Evolutionary conservation across 805 yeast species (phyloP), one percentile per base, ranked within the genome.

Genomic region (Saccharomycopsis amapae): DNA sequence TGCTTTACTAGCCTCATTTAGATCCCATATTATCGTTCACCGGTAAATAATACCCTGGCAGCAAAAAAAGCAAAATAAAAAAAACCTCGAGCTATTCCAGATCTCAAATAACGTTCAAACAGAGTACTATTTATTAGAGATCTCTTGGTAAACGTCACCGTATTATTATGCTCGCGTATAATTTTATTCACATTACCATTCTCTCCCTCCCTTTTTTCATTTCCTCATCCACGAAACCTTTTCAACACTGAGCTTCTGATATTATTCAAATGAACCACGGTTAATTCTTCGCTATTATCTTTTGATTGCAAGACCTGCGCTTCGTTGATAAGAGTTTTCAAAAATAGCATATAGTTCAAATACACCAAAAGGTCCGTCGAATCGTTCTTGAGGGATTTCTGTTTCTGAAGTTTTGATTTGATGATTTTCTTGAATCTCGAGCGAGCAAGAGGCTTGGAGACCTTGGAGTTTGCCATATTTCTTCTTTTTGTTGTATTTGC

Each of bases 191-290:
- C n/a, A n/a, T n/a, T n/a, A n/a, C n/a, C n/a, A n/a, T n/a, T n/a
- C n/a, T n/a, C n/a, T n/a, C n/a, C n/a, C n/a, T n/a, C n/a, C n/a
- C n/a, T n/a, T n/a, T n/a, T n/a, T n/a, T n/a, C n/a, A n/a, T n/a
- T n/a, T n/a, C n/a, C 24, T 45, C 25, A 50, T 13, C 53, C 53
- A 23, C 51, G 30, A 18, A 46, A 50, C 42, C 36, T 50, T 30
- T 42, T 45, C 24, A 50, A 20, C 26, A 48, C 18, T 3, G 15
- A 35, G 12, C 38, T 38, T 33, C 40, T 45, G 10, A 50, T 36
- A 31, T 50, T 50, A 20, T 50, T 47, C 30, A 50, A 33, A 23
- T 50, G 53, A 3, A 50, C 49, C 1, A 36, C 12, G 18, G 23
- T 50, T 15, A 50, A 30, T 5, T 50, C 51, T 10, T 28, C 45